Evolutionary conservation across 2,329 filamentous ascomycete genomes (phyloP).

Genomic region (Penicillium sp.): DNA sequence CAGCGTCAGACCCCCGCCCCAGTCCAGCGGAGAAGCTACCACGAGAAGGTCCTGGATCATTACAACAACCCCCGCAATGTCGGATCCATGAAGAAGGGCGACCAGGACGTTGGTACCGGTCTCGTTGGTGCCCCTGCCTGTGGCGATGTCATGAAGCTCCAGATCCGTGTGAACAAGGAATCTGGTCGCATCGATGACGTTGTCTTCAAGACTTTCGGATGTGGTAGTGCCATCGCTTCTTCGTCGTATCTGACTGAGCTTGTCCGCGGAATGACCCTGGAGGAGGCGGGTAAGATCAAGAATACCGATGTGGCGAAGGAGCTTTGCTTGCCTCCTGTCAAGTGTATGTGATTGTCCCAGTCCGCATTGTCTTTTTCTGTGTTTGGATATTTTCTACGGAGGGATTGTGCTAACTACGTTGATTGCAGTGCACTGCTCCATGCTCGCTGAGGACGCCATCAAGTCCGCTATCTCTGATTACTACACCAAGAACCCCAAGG

Average conservation of each 20-base stretch:
- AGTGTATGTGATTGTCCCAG: slow-evolving; percentile 62
- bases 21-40: slow-evolving; percentile 57
- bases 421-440: slow-evolving; percentile 77
- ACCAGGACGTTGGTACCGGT: slow-evolving; percentile 82
- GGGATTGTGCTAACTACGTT: slow-evolving; percentile 13
- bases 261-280: slow-evolving; percentile 92
- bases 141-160: slow-evolving; percentile 91
- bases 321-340: slow-evolving; percentile 86
- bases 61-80: slow-evolving; percentile 80
- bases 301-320: slow-evolving; percentile 99
- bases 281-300: slow-evolving; percentile 88
- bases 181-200: slow-evolving; percentile 90
- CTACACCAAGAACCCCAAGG: slow-evolving; percentile 85
- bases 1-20: slow-evolving; percentile 41
- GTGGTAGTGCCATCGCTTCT: slow-evolving; percentile 90
- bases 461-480: slow-evolving; percentile 90
- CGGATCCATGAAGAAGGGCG: slow-evolving; percentile 76
- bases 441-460: slow-evolving; percentile 91
- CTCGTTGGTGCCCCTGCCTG: slow-evolving; percentile 89
- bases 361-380: background rate
- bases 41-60: slow-evolving; percentile 79
- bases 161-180: slow-evolving; percentile 87
- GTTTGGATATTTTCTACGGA: background rate
- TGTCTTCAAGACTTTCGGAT: slow-evolving; percentile 98
- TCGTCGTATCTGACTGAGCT: slow-evolving; percentile 94